Conservation (phyloP, 495 filamentous ascomycete genomes). For the Pyrenopolyporus hunteri region DNA sequence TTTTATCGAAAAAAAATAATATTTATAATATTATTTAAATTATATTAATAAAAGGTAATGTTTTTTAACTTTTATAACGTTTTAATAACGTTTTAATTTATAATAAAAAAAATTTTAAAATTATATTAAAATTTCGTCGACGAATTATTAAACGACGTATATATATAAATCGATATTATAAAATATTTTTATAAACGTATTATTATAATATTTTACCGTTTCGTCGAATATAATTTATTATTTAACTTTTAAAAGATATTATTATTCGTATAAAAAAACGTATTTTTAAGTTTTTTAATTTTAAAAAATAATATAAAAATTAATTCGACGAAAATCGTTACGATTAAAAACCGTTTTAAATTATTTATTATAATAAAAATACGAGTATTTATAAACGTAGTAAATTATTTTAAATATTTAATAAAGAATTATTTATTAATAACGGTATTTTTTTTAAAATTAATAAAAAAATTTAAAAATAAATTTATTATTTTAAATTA, state of each 20-base stretch:
- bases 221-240: too few species aligned
- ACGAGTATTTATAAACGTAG: too few species aligned
- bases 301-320: background rate
- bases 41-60: background rate
- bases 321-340: too few species aligned
- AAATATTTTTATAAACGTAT: background rate
- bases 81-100: background rate
- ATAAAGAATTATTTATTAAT: background rate
- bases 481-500: too few species aligned
- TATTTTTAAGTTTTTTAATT: too few species aligned
- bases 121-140: background rate
- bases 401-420: background rate
- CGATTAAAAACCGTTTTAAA: too few species aligned
- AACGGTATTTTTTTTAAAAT: background rate
- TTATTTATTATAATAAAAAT: background rate
- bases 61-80: background rate
- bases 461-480: background rate
- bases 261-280: too few species aligned
- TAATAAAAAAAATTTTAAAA: background rate
- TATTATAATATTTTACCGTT: background rate
- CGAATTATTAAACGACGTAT: too few species aligned
- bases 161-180: too few species aligned
- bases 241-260: too few species aligned
- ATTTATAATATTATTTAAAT: background rate
- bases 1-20: too few species aligned